phyloP scores from a whole-genome alignment of 179 eudicot species.

The Beta macrorhiza region DNA sequence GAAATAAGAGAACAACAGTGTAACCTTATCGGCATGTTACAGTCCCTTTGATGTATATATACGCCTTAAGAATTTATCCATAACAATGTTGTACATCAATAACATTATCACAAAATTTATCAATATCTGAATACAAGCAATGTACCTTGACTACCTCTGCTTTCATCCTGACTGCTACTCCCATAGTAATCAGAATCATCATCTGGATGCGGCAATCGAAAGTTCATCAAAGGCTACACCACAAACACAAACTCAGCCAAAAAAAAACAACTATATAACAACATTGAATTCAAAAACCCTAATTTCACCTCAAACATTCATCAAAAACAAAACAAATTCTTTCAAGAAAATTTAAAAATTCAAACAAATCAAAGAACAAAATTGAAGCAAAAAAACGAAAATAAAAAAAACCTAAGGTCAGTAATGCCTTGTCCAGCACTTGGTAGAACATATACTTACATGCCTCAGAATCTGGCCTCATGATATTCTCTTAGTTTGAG shows the following conservation, averaged over 20 bases:
- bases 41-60: too few species aligned
- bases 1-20: background rate
- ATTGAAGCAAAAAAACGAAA: too few species aligned
- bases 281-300: too few species aligned
- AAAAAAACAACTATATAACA: too few species aligned
- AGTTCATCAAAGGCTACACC: slow-evolving; percentile 87
- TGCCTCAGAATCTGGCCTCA: background rate
- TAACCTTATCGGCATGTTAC: slow-evolving; percentile 70
- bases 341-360: too few species aligned
- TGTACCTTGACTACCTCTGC: slow-evolving; percentile 84
- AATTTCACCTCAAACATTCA: too few species aligned
- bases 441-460: background rate
- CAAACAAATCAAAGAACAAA: background rate
- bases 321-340: too few species aligned
- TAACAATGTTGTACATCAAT: slow-evolving; percentile 37
- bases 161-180: slow-evolving; percentile 89
- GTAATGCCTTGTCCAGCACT: background rate
- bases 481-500: background rate
- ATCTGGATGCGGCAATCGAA: slow-evolving; percentile 71
- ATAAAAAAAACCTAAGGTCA: too few species aligned
- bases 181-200: slow-evolving; percentile 82
- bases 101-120: too few species aligned
- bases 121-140: background rate
- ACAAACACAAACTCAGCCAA: slow-evolving; percentile 27
- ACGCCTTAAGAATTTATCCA: slow-evolving; percentile 47